Percentiles rank a stretch among this genome's conserved stretches.
Evolutionary conservation across 805 yeast species (phyloP).

Genomic region (Teunomyces gatunensis): DNA sequence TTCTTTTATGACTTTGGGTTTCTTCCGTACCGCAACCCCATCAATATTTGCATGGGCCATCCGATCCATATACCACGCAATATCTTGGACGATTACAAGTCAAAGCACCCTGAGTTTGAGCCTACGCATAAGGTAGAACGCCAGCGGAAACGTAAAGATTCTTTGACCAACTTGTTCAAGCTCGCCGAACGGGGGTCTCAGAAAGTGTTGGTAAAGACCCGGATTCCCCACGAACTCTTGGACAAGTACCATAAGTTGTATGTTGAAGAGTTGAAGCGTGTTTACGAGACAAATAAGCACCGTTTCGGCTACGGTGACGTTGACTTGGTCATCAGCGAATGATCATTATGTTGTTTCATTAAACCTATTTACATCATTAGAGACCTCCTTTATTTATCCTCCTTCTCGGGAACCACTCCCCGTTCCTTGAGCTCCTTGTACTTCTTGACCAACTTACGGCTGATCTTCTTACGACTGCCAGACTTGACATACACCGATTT

Average conservation of each 20-base stretch:
- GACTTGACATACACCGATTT: slow-evolving; percentile 25
- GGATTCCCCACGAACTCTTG: slow-evolving; percentile 43
- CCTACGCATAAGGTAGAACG: background rate
- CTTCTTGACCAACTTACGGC: slow-evolving; percentile 32
- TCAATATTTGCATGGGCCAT: slow-evolving; percentile 70
- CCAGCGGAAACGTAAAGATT: slow-evolving; percentile 13
- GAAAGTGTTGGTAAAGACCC: slow-evolving; percentile 18
- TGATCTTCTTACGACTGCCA: slow-evolving; percentile 32
- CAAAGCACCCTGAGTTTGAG: slow-evolving; percentile 31
- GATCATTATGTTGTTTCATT: background rate
- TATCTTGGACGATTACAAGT: slow-evolving; percentile 28
- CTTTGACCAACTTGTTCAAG: slow-evolving; percentile 30
- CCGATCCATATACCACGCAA: slow-evolving; percentile 59
- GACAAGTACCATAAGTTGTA: slow-evolving; percentile 73
- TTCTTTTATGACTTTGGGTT: slow-evolving; percentile 92
- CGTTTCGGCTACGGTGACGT: slow-evolving; percentile 52
- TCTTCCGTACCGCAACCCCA: slow-evolving; percentile 78
- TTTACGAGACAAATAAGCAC: slow-evolving; percentile 66
- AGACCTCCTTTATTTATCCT: background rate
- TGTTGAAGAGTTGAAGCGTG: slow-evolving; percentile 55
- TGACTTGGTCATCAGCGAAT: slow-evolving; percentile 46
- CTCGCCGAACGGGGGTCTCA: slow-evolving; percentile 12
- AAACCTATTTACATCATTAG: background rate
- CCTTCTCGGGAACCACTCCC: slow-evolving; percentile 20
- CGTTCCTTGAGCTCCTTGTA: slow-evolving; percentile 30